phyloP scores from a whole-genome alignment of 352 stramenopile species.

The Aphanomyces invadans region DNA sequence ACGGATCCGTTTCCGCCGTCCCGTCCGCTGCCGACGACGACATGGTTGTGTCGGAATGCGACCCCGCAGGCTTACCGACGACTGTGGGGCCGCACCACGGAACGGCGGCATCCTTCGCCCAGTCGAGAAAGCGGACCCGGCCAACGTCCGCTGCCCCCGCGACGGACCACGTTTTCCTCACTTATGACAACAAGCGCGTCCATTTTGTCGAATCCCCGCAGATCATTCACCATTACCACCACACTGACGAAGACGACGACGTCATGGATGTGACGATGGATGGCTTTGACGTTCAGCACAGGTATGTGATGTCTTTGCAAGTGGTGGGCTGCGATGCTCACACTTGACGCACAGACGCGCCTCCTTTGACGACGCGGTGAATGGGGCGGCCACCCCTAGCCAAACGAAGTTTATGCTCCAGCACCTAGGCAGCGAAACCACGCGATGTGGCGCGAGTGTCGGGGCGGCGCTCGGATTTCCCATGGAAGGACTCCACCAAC shows the following conservation, averaged over 20 bases:
- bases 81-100: too few relatives aligned
- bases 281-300: neutral
- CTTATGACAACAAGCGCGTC: slow-evolving; percentile 18
- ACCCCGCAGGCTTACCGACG: too few relatives aligned
- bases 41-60: neutral
- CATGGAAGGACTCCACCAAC: neutral
- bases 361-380: neutral
- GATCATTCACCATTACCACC: neutral
- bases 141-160: neutral
- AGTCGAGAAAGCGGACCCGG: slow-evolving; percentile 13
- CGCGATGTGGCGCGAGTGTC: neutral
- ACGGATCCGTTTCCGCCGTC: neutral
- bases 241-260: neutral
- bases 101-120: neutral
- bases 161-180: slow-evolving; percentile 14
- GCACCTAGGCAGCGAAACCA: neutral
- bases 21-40: neutral
- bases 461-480: neutral
- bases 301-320: neutral
- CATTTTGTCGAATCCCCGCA: neutral
- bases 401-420: neutral
- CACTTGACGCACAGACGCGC: neutral
- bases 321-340: too few relatives aligned
- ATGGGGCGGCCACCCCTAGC: neutral
- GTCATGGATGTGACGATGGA: slow-evolving; percentile 17